Evolutionary conservation across 306 rosid species (phyloP).

Genomic region (Amphicarpaea edgeworthii): DNA sequence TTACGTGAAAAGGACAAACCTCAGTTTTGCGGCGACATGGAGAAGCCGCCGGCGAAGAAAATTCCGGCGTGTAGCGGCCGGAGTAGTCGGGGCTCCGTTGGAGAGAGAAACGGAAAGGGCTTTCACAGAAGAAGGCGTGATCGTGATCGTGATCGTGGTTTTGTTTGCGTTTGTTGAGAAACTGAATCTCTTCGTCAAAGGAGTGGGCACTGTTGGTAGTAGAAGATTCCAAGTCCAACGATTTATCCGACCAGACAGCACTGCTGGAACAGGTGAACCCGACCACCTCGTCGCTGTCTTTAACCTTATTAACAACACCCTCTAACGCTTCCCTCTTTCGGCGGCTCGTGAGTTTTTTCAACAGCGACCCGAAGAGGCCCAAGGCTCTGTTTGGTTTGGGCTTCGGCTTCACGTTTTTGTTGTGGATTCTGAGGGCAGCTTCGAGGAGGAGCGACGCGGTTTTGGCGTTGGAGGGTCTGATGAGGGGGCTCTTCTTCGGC

Average conservation of each 20-base stretch:
- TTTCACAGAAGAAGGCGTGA: constrained; percentile 53
- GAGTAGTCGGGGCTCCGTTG: constrained; percentile 52
- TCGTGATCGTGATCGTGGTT: neutral
- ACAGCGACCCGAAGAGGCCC: constrained; percentile 71
- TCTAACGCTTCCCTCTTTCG: constrained; percentile 45
- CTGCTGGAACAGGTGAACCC: constrained; percentile 59
- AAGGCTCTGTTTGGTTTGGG: constrained; percentile 43
- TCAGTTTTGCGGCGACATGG: constrained; percentile 59
- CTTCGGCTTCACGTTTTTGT: constrained; percentile 47
- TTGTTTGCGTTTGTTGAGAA: constrained; percentile 39
- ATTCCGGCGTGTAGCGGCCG: constrained; percentile 69
- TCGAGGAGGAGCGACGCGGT: constrained; percentile 83
- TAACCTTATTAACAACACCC: neutral
- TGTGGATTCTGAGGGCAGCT: constrained; percentile 83
- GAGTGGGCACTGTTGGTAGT: constrained; percentile 47
- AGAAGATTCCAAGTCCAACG: constrained; percentile 61
- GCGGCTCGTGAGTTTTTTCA: constrained; percentile 63
- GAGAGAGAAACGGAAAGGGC: constrained; percentile 80
- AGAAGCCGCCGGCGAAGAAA: constrained; percentile 63
- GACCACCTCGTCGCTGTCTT: constrained; percentile 10
- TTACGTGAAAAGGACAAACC: constrained; percentile 56
- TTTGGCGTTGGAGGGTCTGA: constrained; percentile 59
- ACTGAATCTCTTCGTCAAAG: constrained; percentile 50
- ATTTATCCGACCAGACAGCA: constrained; percentile 71
- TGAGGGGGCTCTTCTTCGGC: constrained; percentile 59